Base-by-base conservation (phyloP, 2,329 filamentous ascomycete species). In the Biscogniauxia marginata region DNA sequence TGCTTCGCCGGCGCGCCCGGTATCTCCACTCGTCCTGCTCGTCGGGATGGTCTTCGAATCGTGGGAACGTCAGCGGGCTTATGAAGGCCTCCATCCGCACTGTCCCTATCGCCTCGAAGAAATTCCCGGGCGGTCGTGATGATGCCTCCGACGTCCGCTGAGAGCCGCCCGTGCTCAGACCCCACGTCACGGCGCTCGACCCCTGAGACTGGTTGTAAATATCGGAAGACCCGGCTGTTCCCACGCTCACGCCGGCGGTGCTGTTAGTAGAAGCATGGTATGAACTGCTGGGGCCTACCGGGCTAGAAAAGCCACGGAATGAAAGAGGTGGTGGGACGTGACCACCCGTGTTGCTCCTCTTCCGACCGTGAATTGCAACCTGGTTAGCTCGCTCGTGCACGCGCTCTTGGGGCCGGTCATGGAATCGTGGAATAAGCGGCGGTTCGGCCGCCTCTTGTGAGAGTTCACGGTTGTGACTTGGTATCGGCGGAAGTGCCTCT, bases 1-100 rank as follows among this genome's bases (percentile, higher is more conserved):
- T 84, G 70, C 81, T 85, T 34, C 82, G 74, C 55, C 81, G 72
- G 8, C 83, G 75, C 3, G 76, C 75, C 4, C 75, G 70, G 48
- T 78, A 75, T 50, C 75, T 73, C 58, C 77, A 74, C 59, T 84
- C 81, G 21, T 83, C 80, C 20, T 75, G 71, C 60, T 83, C 81
- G 53, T 80, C 76, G 0, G 77, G 74, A 45, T 75, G 72, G 11
- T 81, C 79, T 11, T 76, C 74, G 52, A 79, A 75, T 23, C 75
- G 74, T 2, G 75, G 75, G 58, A 79, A 77, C 1, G 82, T 77
- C 9, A 87, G 71, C 0, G 85, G 85, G 64, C 79, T 85, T 63
- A 99, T 96, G 71, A 98, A 99, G 0, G 95, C 95, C 73, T 98
- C 93, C 93, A 99, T 98, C 23, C 95, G 86, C 48, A 98, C 86